Base-by-base conservation (phyloP, 2,329 filamentous ascomycete species). In the Paecilomyces sp. region DNA sequence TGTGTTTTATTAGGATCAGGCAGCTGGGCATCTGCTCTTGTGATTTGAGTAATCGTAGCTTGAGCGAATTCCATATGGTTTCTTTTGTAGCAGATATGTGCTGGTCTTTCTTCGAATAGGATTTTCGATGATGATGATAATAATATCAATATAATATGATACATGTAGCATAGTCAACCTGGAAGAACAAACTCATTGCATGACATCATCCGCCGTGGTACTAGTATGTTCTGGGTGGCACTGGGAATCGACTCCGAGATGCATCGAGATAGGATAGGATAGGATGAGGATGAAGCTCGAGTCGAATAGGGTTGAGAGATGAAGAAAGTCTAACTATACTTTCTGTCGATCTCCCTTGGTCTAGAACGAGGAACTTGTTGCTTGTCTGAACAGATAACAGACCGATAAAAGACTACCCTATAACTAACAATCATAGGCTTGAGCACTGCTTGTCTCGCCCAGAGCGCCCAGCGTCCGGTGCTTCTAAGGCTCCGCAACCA, bases 401-500 rank as follows among this genome's bases (percentile, higher is more conserved):
- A 28, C 1, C 22, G 22, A 28, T 6, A 28, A 28, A 28, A 28
- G 25, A 28, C 25, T 28, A 28, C 3, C 25, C 25, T 28, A 28
- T 28, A 28, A 28, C 25, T 28, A 28, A 28, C 25, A 28, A 28
- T 3, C 3, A 28, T 6, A 28, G 25, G 25, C 25, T 28, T 41
- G 13, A 41, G 36, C 8, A 15, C 13, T 15, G 36, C n/a, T 15
- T 18, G 41, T 47, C 8, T 47, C 41, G 41, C 41, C 41, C 41
- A n/a, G 41, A 22, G 41, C 41, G 41, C 41, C 41, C 41, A 47
- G 41, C 5, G 41, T 47, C 41, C 41, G n/a, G 41, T 47, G 41
- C 41, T 53, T 53, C 54, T 11, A 58, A 61, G 62, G 60, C 62
- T 60, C 62, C 63, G 62, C 62, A 61, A 63, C 60, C 63, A 66